Percentiles rank a stretch among this genome's conserved stretches.
Conservation (phyloP, 345 rosid genomes). For the Gynandropsis gynandra region DNA sequence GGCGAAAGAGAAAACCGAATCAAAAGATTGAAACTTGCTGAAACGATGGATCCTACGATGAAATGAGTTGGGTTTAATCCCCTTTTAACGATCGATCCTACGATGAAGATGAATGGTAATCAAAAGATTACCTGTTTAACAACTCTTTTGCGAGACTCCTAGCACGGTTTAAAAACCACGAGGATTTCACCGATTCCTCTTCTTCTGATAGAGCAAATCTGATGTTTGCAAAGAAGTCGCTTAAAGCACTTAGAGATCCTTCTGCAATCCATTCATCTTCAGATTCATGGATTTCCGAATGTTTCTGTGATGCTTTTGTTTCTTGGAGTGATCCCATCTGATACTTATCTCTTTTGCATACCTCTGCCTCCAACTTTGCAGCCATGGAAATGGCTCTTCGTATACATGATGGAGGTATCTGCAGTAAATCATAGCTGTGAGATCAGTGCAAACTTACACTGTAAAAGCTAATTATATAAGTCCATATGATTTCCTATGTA, state of each 20-base stretch:
- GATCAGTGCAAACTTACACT: too few relatives aligned
- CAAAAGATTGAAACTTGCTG: too few relatives aligned
- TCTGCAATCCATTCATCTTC: constrained; percentile 19
- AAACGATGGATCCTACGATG: too few relatives aligned
- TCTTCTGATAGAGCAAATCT: constrained; percentile 33
- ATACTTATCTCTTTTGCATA: constrained; percentile 32
- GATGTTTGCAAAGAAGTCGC: constrained; percentile 40
- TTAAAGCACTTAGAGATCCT: constrained; percentile 27
- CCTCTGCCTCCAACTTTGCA: constrained; percentile 51
- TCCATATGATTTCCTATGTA: too few relatives aligned
- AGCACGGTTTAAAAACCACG: constrained; percentile 36
- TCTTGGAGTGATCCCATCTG: constrained; percentile 15
- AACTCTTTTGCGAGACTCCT: constrained; percentile 43
- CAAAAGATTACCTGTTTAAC: constrained; percentile 21
- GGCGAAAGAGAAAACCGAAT: too few relatives aligned
- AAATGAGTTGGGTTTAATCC: too few relatives aligned
- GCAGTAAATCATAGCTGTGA: constrained; percentile 20
- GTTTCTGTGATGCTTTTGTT: constrained; percentile 18
- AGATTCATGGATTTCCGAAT: constrained; percentile 6
- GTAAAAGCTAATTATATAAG: too few relatives aligned
- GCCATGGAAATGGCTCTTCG: constrained; percentile 60
- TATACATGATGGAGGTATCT: constrained; percentile 78
- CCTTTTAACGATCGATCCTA: too few relatives aligned
- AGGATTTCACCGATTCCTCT: constrained; percentile 31
- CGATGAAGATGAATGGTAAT: too few relatives aligned